Evolutionary conservation across 257 asterid species (phyloP).

Genomic region (Solanum ossicruentum): DNA sequence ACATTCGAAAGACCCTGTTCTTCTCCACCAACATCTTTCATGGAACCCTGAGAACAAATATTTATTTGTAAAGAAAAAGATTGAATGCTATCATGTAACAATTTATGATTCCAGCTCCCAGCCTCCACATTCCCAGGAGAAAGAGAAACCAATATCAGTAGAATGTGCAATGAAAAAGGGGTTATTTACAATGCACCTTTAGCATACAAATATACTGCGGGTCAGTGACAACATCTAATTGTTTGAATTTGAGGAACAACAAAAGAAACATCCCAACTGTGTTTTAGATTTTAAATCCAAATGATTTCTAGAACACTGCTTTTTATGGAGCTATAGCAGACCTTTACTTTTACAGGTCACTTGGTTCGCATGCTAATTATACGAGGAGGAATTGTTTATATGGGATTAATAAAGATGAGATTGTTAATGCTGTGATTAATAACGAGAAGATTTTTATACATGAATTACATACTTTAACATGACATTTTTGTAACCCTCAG

Average conservation of each 20-base stretch:
- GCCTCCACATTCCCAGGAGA: not conserved
- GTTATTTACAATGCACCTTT: not conserved
- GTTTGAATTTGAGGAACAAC: not conserved
- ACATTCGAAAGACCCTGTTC: conserved; percentile 54
- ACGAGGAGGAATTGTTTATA: not conserved
- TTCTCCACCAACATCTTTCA: conserved; percentile 52
- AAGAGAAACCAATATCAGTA: not conserved
- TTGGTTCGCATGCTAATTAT: not conserved
- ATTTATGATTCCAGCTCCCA: not conserved
- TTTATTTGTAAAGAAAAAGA: not conserved
- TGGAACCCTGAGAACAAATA: conserved; percentile 26
- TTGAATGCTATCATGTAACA: not conserved
- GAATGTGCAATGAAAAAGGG: not conserved
- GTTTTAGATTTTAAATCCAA: not conserved
- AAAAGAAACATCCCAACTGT: not conserved
- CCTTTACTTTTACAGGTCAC: not conserved
- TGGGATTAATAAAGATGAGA: not conserved
- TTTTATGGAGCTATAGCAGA: not conserved
- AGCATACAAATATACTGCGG: not conserved
- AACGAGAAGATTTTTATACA: not conserved
- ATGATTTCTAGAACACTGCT: not conserved
- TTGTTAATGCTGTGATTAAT: not conserved
- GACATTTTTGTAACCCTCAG: too few species aligned
- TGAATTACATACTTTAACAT: not conserved
- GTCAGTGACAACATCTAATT: not conserved